These are phyloP conservation scores for Physcia stellaris DNA, from an alignment of 495 filamentous ascomycete genomes.

Conservation along the genomic window DNA sequence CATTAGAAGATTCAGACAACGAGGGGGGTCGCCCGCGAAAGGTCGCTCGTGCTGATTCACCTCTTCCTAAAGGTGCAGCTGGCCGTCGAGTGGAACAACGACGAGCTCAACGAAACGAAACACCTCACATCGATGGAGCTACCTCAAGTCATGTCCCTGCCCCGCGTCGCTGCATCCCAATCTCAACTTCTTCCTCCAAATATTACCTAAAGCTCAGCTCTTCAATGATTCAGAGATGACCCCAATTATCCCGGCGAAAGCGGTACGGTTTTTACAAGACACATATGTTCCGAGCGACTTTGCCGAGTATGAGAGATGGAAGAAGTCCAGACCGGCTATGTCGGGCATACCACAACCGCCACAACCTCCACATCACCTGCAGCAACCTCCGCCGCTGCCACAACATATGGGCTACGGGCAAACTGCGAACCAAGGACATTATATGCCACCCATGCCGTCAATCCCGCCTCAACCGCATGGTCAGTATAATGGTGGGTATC, in stretches of 20 bases:
- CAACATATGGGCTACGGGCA: not conserved
- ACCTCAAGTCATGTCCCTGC: not conserved
- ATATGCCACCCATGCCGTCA: constrained; percentile 8
- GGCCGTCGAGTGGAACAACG: constrained; percentile 72
- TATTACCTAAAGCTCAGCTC: too few species aligned
- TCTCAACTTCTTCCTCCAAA: not conserved
- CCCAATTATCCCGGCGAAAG: constrained; percentile 52
- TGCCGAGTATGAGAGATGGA: not conserved
- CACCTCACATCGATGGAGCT: too few species aligned
- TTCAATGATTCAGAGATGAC: too few species aligned
- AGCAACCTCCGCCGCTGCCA: constrained; percentile 5
- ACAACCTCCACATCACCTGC: constrained; percentile 4
- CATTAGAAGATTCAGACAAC: constrained; percentile 54
- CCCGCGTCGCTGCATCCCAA: not conserved
- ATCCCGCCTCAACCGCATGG: constrained; percentile 20
- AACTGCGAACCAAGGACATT: not conserved
- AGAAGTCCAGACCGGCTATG: not conserved
- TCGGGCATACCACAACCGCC: constrained; percentile 1
- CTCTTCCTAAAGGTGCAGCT: constrained; percentile 65
- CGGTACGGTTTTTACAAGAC: constrained; percentile 60
- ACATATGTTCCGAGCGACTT: too few species aligned
- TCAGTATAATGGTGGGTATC: constrained; percentile 7
- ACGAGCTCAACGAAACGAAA: constrained; percentile 32
- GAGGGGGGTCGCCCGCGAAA: constrained; percentile 65
- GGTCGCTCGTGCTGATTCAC: constrained; percentile 66